phyloP scores from a whole-genome alignment of 2,329 filamentous ascomycete genomes.

The Grosmannia serpens region DNA sequence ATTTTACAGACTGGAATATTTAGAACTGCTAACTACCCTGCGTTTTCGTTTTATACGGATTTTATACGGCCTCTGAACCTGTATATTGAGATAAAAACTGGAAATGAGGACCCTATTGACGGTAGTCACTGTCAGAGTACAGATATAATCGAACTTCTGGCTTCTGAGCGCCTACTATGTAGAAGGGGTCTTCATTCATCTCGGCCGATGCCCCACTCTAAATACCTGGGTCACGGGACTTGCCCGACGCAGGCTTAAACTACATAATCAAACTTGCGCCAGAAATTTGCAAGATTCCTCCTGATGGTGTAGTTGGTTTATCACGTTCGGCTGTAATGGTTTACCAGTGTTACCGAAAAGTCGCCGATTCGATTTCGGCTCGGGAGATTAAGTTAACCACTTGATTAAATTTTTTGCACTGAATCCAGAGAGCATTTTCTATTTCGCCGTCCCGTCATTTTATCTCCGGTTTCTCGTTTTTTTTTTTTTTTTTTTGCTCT shows the following conservation, averaged over 20 bases:
- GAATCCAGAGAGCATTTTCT: background rate
- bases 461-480: no score
- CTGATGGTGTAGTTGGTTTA: slow-evolving; percentile 2
- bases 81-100: no score
- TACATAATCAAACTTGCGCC: background rate
- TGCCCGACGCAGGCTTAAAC: background rate
- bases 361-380: slow-evolving; percentile 2
- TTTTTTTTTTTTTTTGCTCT: background rate
- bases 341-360: background rate
- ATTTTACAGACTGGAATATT: no score
- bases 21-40: no score
- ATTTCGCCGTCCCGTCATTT: no score
- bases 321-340: slow-evolving; percentile 1
- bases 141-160: no score
- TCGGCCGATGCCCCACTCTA: background rate
- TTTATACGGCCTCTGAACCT: no score
- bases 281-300: background rate
- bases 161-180: no score
- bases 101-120: no score
- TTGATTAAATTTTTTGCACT: background rate
- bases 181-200: background rate
- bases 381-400: background rate
- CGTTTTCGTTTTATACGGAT: no score
- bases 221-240: background rate
- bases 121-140: no score